phyloP scores from a whole-genome alignment of 495 filamentous ascomycete genomes.

The Penicillium diatomitis region DNA sequence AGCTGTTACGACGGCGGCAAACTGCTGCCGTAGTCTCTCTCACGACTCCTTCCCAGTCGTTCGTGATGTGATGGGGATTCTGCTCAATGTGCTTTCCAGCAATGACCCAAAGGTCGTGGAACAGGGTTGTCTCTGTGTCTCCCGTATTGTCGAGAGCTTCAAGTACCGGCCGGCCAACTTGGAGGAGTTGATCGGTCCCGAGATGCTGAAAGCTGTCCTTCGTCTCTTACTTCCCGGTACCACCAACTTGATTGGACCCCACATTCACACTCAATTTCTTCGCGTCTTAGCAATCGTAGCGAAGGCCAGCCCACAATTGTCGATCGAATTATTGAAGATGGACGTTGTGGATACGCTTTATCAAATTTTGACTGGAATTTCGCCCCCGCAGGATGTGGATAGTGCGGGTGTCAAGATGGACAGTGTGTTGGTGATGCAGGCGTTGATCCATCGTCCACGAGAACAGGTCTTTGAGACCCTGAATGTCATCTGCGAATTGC shows the following conservation, averaged over 20 bases:
- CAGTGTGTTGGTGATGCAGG: conserved; percentile 97
- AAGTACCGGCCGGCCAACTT: conserved; percentile 76
- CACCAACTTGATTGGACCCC: conserved; percentile 88
- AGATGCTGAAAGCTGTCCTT: conserved; percentile 79
- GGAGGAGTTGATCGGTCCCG: conserved; percentile 82
- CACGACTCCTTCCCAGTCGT: conserved; percentile 86
- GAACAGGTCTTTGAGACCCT: conserved; percentile 96
- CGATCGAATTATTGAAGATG: conserved; percentile 89
- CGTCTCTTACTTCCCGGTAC: conserved; percentile 87
- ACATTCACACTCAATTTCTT: conserved; percentile 95
- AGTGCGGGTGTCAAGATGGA: conserved; percentile 85
- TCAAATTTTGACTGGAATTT: conserved; percentile 95
- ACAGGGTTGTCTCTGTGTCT: conserved; percentile 91
- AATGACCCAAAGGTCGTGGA: conserved; percentile 96
- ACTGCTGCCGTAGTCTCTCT: conserved; percentile 93
- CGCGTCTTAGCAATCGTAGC: conserved; percentile 81
- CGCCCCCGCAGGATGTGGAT: conserved; percentile 70
- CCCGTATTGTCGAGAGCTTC: conserved; percentile 95
- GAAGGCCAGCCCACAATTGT: conserved; percentile 76
- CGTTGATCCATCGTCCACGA: conserved; percentile 89
- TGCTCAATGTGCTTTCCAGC: conserved; percentile 80
- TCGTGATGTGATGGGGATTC: conserved; percentile 88
- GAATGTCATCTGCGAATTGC: conserved; percentile 93
- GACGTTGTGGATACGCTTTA: conserved; percentile 96
- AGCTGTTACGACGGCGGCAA: conserved; percentile 92